Evolutionary conservation across 2,329 filamentous ascomycete genomes (phyloP).

Genomic region (Graphilbum fragrans): DNA sequence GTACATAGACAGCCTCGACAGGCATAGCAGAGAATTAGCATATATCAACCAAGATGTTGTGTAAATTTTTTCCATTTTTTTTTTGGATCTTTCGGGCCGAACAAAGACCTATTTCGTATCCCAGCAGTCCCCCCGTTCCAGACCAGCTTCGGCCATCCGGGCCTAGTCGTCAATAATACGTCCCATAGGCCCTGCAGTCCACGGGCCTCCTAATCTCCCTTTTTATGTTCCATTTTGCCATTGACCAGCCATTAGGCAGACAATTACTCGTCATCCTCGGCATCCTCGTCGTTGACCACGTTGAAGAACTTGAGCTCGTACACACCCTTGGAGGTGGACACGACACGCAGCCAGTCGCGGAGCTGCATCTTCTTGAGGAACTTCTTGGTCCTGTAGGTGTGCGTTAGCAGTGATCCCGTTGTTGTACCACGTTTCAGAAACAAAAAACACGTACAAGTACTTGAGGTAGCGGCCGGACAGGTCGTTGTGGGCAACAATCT

Average conservation of each 20-base stretch:
- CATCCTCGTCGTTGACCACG: conserved; percentile 94
- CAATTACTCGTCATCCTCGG: conserved; percentile 98
- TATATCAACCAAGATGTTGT: no score
- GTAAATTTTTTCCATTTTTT: no score
- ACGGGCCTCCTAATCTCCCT: not conserved
- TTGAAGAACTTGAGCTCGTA: conserved; percentile 99
- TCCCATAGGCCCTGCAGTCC: not conserved
- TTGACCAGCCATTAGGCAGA: no score
- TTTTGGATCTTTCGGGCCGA: no score
- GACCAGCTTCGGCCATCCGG: no score
- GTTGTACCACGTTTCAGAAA: no score
- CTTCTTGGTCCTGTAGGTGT: conserved; percentile 78
- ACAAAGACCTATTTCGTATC: no score
- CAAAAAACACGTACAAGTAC: conserved; percentile 65
- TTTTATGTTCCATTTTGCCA: not conserved
- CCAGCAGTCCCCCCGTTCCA: no score
- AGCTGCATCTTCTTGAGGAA: conserved; percentile 99
- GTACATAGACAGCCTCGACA: no score
- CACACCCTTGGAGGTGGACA: conserved; percentile 93
- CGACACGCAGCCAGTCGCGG: conserved; percentile 98
- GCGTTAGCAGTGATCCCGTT: conserved; percentile 12
- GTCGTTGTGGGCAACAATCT: conserved; percentile 93
- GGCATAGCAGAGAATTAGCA: no score
- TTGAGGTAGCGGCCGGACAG: conserved; percentile 99
- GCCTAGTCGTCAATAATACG: no score